Evolutionary conservation across 2,329 filamentous ascomycete genomes (phyloP), one percentile per base, ranked within the genome.

Genomic region (Alternaria solani): DNA sequence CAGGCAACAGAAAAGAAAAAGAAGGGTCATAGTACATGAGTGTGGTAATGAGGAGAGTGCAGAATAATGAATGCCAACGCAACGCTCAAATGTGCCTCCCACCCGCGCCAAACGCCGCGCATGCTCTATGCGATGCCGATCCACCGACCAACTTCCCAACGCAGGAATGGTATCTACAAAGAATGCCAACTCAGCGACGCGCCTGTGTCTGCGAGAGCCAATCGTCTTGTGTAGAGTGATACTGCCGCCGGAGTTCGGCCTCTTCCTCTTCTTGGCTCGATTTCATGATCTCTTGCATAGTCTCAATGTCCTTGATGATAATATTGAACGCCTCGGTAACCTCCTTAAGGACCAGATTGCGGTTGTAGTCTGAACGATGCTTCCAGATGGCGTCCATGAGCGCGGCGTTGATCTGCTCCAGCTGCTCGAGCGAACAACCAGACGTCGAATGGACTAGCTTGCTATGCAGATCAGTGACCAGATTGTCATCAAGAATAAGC

Each of bases 381-480:
- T 85, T 85, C 95, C 95, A 99, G 44, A 98, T 86, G 64, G 89
- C 88, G 62, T 94, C 91, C 94, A 98, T 98, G 64, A 98, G 82
- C 67, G 90, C 88, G 7, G 93, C 90, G 76, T 94, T 94, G 75
- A 97, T 89, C 79, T 98, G 94, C 82, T 98, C 94, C 20, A 99
- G 82, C 78, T 99, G 94, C 80, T 99, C 95, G 53, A 99, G 91
- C 0, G 90, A 91, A 76, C 91, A 92, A 1, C 92, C 92, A 20
- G 87, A 89, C 2, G 91, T 94, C 44, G 85, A 83, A 28, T 86
- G 80, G 0, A 89, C 88, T 34, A 97, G 81, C 38, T 87, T 83
- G 0, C 83, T 76, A 57, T 93, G 84, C 56, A 96, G 85, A 7
- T 81, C 75, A 2, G 81, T 77, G 25, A 93, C 81, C 30, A 86